Base-by-base conservation (phyloP, 2,329 filamentous ascomycete species). In the Fusarium chlamydosporum region DNA sequence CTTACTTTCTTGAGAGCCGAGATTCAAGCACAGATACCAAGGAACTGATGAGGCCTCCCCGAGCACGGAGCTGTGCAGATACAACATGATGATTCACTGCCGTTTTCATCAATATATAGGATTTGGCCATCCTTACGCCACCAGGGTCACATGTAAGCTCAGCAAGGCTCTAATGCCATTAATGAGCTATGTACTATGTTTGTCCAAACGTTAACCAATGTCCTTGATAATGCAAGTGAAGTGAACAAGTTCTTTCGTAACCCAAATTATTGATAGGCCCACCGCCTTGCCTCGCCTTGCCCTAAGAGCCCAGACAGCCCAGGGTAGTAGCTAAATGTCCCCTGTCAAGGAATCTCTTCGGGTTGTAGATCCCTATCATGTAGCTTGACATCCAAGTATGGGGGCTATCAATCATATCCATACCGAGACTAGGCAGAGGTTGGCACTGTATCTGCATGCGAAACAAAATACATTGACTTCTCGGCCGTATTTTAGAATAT, bases 401-500 rank as follows among this genome's bases (percentile, higher is more conserved):
- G 27, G 38, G 20, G 3, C 18, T 33, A 26, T 26, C 3, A 40
- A 10, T 45, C 40, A 20, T 35, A 34, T n/a, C n/a, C n/a, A n/a
- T 29, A 37, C 23, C 16, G 31, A 43, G 37, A 37, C 40, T 35
- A 31, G 38, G 40, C 15, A n/a, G 23, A 51, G 23, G 27, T 46
- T n/a, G 18, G 33, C 34, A n/a, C 26, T 62, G n/a, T 38, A 23
- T 35, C 31, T 53, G 20, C 23, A 26, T 16, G 31, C 13, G 23
- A 51, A 47, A 29, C 45, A 53, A 23, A 37, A 11, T 47, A 63
- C 38, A 51, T 51, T 59, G 45, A 27, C 42, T 40, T 54, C 40
- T 67, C 63, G 63, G 58, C 35, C 45, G 43, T 50, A 64, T 59
- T 62, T 52, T 37, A 29, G 50, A 40, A 33, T 48, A 60, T 67